Base-by-base conservation (phyloP, 176 grass and related monocot genomes). In the Dendrocalamus sinicus region DNA sequence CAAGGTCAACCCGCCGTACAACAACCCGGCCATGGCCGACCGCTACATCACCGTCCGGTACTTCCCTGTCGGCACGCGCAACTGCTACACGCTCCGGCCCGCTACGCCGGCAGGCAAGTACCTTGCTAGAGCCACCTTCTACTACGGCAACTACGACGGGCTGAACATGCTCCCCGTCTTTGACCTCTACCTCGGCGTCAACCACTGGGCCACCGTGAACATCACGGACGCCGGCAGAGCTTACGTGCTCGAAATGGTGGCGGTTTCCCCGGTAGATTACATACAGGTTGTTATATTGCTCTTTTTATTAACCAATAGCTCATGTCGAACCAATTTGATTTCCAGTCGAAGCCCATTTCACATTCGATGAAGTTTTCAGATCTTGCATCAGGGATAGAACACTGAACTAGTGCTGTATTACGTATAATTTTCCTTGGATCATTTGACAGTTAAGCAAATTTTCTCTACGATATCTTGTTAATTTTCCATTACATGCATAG, bases 121-220 rank as follows among this genome's bases (percentile, higher is more conserved):
- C 44, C 59, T 85, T 1, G n/a, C 68, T 12, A 43, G 82, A 28
- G 82, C 54, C 9, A 17, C 40, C 44, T 85, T 85, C 60, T 16
- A 66, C 59, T 65, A 84, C 23, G 82, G 82, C 9, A 76, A 84
- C 45, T 76, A 67, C 59, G 82, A 85, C 26, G 71, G 82, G 16
- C 20, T 63, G 35, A 50, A 85, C 71, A 67, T 8, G 22, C 71
- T 52, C 16, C 72, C 82, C 12, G 7, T 39, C 23, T 23, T 85
- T 85, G 59, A 85, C 11, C 72, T 85, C 57, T 24, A 75, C 58
- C 54, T 84, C 16, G 82, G 68, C 2, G 72, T 67, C 19, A 85
- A 85, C 59, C 14, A 41, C 23, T 73, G 85, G 85, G 50, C 4
- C 43, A 74, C 24, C 4, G 44, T 86, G 22, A 86, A 80, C 77